Percentiles rank a stretch among this genome's conserved stretches.
These are phyloP conservation scores for Cucumis hystrix DNA, from an alignment of 306 rosid genomes.

Conservation along the genomic window DNA sequence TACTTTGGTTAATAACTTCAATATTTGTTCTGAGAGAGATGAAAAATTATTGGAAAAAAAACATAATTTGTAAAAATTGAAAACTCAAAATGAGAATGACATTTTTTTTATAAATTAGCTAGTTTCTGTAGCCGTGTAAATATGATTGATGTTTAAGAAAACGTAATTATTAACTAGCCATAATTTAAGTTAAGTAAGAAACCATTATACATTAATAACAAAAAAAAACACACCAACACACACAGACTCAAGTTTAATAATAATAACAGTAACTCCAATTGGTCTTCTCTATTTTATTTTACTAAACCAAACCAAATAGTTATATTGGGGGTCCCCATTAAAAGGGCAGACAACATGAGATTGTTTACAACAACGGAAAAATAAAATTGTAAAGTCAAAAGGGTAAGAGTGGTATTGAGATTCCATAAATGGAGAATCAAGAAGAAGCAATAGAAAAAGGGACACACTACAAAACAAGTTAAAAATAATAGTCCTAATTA, in stretches of 20 bases:
- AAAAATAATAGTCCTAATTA: not conserved
- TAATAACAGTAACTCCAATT: not conserved
- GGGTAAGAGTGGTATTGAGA: not conserved
- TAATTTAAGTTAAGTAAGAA: not conserved
- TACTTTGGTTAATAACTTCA: too few species aligned
- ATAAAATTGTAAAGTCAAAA: not conserved
- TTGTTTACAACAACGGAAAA: not conserved
- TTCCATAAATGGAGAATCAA: not conserved
- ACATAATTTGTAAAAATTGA: too few species aligned
- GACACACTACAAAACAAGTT: not conserved
- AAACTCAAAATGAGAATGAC: too few species aligned
- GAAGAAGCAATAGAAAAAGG: not conserved
- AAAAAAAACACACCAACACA: not conserved
- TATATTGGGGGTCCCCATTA: not conserved
- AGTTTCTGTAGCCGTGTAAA: too few species aligned
- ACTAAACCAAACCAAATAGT: not conserved
- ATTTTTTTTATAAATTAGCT: too few species aligned
- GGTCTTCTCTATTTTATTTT: not conserved
- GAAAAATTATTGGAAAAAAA: too few species aligned
- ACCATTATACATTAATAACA: not conserved
- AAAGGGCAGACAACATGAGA: slow-evolving; percentile 1
- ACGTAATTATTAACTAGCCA: too few species aligned
- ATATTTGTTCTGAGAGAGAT: too few species aligned
- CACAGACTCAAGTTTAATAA: not conserved
- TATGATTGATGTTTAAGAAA: too few species aligned